Percentiles rank a stretch among this genome's conserved stretches.
These are phyloP conservation scores for Orbilia quercus DNA, from an alignment of 2,329 filamentous ascomycete species.

Conservation along the genomic window DNA sequence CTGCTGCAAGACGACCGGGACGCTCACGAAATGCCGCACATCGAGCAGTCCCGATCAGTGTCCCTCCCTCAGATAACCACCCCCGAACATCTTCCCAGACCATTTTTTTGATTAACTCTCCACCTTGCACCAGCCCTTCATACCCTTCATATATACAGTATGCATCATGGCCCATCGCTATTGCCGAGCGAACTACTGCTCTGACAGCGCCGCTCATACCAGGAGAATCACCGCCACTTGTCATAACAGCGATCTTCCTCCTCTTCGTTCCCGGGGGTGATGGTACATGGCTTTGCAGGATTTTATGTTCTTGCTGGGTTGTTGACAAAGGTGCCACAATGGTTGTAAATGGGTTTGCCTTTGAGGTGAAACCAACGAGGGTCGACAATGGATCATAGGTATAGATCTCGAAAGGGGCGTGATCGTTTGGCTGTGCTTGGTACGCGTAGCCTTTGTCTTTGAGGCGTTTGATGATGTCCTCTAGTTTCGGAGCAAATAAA, in stretches of 20 bases:
- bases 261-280: conserved; percentile 63
- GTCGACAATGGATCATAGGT: conserved; percentile 59
- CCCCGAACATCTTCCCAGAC: conserved; percentile 93
- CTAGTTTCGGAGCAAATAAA: conserved; percentile 57
- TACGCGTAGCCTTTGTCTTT: conserved; percentile 56
- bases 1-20: conserved; percentile 81
- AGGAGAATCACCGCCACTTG: conserved; percentile 90
- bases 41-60: conserved; percentile 92
- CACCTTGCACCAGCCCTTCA: conserved; percentile 90
- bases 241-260: conserved; percentile 86
- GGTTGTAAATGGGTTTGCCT: conserved; percentile 59
- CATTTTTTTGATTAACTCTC: conserved; percentile 87
- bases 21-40: conserved; percentile 94
- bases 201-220: conserved; percentile 94
- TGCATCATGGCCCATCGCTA: conserved; percentile 82
- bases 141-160: conserved; percentile 93
- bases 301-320: conserved; percentile 10
- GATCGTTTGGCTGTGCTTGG: conserved; percentile 59
- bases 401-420: conserved; percentile 59
- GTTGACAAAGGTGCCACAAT: conserved; percentile 25
- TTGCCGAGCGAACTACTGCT: conserved; percentile 89
- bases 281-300: conserved; percentile 1
- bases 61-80: conserved; percentile 92
- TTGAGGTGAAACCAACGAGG: conserved; percentile 60
- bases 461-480: conserved; percentile 54